Base-by-base conservation (phyloP, 306 rosid species). In the Coriaria nepalensis region DNA sequence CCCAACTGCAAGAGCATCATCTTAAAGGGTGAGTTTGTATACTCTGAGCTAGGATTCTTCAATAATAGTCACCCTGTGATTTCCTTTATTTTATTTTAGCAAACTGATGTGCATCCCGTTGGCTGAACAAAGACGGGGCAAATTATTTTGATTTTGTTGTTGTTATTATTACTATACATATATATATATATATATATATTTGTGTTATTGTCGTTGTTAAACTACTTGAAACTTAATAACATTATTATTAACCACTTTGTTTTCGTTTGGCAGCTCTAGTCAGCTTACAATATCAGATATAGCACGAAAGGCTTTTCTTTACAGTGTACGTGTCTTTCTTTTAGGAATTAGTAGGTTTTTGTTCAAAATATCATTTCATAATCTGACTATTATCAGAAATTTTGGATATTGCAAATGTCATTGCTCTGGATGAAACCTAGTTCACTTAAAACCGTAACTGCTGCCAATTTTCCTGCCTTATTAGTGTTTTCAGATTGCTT, bases 301-400 rank as follows among this genome's bases (percentile, higher is more conserved):
- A 63, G 98, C 98, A 33, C 74, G 98, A 75, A 92, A 92, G 70
- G 96, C 98, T 77, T 92, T 92, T 77, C 98, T 92, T 64, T 74
- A 77, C 61, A 92, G 98, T 64, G 98, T 92, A 92, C 43, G 83
- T 44, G 61, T 46, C 73, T 35, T 71, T 52, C 47, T 42, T 58
- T 37, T 38, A 42, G 35, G 37, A 20, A 35, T 29, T 9, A 42
- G 10, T 47, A 40, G 37, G 32, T 9, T 49, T 49, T 8, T 46
- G 20, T 45, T 10, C 37, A 61, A 40, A 20, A 20, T 3, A 20
- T 20, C 29, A 45, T 44, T 43, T 33, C 52, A 40, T 54, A 32
- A 33, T 43, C 37, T 44, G 47, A 47, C 37, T 45, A 45, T 42
- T 37, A 35, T 32, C 33, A 9, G 34, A 53, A 43, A n/a, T 9